Base-by-base conservation (phyloP, 768 basidiomycete genomes). In the Serendipita sp. region DNA sequence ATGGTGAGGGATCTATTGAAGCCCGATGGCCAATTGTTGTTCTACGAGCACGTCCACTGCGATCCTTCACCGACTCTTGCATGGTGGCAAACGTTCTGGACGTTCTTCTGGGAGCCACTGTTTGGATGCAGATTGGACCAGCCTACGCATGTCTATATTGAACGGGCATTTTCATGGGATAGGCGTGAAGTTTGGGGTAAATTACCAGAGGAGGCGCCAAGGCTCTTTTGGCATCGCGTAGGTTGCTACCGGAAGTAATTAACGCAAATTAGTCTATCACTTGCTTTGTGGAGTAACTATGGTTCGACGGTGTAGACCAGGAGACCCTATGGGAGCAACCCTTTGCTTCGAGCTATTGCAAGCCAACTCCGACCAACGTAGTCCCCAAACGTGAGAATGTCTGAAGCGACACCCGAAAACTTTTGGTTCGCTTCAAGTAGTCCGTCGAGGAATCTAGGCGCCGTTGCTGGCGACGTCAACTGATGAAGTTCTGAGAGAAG, bases 51-150 rank as follows among this genome's bases (percentile, higher is more conserved):
- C 65, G 84, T 89, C 9, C 79, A 79, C 5, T 58, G 53, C 31
- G 53, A 58, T 24, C 53, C 53, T 28, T 5, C 13, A 31, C 53
- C 53, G 9, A 58, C 53, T 22, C 31, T 58, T 26, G 31, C n/a
- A 11, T 80, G 81, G 80, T 88, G 86, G 85, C 88, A 90, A 70
- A 65, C 74, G 0, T 76, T 86, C 56, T 88, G 86, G 87, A 77
- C 83, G 1, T 86, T 86, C 0, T 3, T 88, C 3, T 90, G 88
- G 88, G 68, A 69, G 3, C 42, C 75, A 0, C 71, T 84, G 62
- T 84, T 82, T 66, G 86, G 86, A 14, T 88, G 87, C 67, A 73
- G 73, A 64, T 67, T 88, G 43, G 83, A 86, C 65, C 28, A 61
- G 7, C 65, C 67, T 20, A 64, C 65, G n/a, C 60, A 65, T 30